These are phyloP conservation scores for Solanum medicagineum DNA, from an alignment of 257 asterid genomes.

Conservation along the genomic window DNA sequence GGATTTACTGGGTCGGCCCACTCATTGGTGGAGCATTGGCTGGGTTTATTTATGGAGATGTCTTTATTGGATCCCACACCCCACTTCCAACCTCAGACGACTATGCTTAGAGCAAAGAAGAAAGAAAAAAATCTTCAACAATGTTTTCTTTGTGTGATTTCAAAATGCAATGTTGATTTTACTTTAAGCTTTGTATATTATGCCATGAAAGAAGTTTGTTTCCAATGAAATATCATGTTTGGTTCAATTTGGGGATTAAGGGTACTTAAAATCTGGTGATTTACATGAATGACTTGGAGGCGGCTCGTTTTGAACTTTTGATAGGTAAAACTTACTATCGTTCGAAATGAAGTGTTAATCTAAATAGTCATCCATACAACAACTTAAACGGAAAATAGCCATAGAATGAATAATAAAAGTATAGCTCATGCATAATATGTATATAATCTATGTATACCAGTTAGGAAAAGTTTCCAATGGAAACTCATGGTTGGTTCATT, in stretches of 20 bases:
- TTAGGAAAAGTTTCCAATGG: neutral
- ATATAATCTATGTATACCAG: neutral
- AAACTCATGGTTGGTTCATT: too few relatives aligned
- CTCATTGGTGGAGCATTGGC: slow-evolving; percentile 76
- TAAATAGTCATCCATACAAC: neutral
- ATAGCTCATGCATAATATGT: neutral
- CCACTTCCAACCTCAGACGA: slow-evolving; percentile 29
- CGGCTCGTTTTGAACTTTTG: neutral
- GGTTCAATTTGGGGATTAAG: neutral
- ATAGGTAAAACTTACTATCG: neutral
- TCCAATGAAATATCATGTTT: neutral
- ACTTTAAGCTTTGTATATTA: neutral
- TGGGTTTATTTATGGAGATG: slow-evolving; percentile 46
- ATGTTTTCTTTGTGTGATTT: neutral
- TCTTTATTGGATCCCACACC: slow-evolving; percentile 32
- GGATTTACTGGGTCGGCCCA: slow-evolving; percentile 82
- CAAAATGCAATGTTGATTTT: neutral
- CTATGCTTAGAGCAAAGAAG: slow-evolving; percentile 3
- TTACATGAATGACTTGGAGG: too few relatives aligned
- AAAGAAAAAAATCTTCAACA: neutral
- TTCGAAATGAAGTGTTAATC: neutral
- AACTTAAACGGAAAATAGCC: neutral
- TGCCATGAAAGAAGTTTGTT: neutral
- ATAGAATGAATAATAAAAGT: neutral
- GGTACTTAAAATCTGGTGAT: neutral